A percentile compares a stretch with the other conserved stretches of the same genome.
Conservation (phyloP, 768 basidiomycete species). For the Lactarius psammicola region DNA sequence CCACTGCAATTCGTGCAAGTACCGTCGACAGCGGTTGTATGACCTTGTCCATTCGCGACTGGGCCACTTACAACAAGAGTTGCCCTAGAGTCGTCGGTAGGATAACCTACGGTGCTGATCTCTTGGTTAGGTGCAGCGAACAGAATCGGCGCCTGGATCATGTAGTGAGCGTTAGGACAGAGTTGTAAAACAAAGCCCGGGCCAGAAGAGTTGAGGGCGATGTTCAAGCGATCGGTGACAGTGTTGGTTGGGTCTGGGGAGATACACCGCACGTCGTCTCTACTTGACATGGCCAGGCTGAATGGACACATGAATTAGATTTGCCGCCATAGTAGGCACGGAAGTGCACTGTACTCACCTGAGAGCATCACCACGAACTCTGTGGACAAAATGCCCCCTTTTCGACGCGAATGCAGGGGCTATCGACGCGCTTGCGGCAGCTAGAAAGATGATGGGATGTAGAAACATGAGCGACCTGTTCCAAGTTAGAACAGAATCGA, state of each 20-base stretch:
- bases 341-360: not conserved
- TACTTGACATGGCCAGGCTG: conserved; percentile 6
- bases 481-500: not conserved
- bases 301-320: not conserved
- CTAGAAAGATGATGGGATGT: not conserved
- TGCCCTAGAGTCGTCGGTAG: conserved; percentile 63
- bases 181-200: conserved; percentile 63
- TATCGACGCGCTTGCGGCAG: not conserved
- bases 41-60: conserved; percentile 57
- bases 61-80: conserved; percentile 67
- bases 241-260: conserved; percentile 59
- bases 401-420: conserved; percentile 4
- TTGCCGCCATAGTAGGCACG: not conserved
- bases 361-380: not conserved
- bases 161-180: conserved; percentile 62
- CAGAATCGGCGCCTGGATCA: conserved; percentile 61
- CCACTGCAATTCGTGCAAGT: conserved; percentile 58
- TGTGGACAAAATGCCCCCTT: not conserved
- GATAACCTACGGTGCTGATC: conserved; percentile 78
- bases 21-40: conserved; percentile 72
- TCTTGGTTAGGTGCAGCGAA: conserved; percentile 72
- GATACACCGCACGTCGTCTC: conserved; percentile 31
- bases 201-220: conserved; percentile 61
- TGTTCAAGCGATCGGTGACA: conserved; percentile 62
- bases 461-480: conserved; percentile 2